Conservation (phyloP, 306 rosid genomes). For the Fragaria ananassa region DNA sequence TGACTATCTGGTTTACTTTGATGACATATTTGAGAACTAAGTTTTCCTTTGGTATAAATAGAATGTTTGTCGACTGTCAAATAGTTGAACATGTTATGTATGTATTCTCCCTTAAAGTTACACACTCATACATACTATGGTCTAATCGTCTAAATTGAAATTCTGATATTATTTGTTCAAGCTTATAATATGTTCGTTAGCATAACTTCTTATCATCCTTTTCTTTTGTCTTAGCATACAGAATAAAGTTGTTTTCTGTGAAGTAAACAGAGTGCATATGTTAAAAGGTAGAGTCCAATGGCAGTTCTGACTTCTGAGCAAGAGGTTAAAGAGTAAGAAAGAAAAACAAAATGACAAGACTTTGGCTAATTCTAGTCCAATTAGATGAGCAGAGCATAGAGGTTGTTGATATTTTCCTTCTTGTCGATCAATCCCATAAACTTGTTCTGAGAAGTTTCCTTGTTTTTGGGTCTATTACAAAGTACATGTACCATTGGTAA, state of each 20-base stretch:
- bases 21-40: not conserved
- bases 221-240: not conserved
- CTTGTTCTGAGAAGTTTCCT: not conserved
- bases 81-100: not conserved
- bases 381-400: not conserved
- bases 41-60: not conserved
- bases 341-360: not conserved
- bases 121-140: not conserved
- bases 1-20: not conserved
- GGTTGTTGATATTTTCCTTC: not conserved
- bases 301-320: not conserved
- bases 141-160: not conserved
- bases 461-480: not conserved
- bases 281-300: not conserved
- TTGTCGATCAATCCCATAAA: not conserved
- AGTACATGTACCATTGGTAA: not conserved
- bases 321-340: not conserved
- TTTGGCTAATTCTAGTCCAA: not conserved
- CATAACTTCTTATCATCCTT: not conserved
- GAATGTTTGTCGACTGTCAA: not conserved
- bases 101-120: not conserved
- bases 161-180: not conserved
- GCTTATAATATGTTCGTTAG: not conserved
- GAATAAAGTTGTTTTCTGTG: not conserved
- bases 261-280: not conserved